Evolutionary conservation across 768 basidiomycete species (phyloP).

Genomic region (Sarcodon sp.): DNA sequence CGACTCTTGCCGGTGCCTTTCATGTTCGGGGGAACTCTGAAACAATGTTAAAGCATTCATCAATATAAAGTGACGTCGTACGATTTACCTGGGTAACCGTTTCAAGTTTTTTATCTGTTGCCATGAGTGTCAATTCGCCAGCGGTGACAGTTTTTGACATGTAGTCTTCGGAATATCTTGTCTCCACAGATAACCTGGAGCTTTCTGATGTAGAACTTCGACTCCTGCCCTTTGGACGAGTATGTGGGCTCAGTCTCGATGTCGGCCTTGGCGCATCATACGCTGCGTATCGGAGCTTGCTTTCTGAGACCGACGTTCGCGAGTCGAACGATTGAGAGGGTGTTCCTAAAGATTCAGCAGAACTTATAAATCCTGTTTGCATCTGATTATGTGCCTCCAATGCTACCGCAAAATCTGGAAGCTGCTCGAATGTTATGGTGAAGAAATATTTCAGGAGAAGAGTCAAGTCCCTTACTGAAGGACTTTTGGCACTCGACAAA

Average conservation of each 20-base stretch:
- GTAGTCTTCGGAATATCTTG: slow-evolving; percentile 11
- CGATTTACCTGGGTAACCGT: slow-evolving; percentile 12
- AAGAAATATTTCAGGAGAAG: slow-evolving; percentile 1
- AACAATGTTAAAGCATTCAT: slow-evolving; percentile 7
- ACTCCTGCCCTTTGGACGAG: slow-evolving; percentile 19
- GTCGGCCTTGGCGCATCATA: slow-evolving; percentile 50
- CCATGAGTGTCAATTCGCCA: slow-evolving; percentile 30
- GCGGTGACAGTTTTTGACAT: slow-evolving; percentile 21
- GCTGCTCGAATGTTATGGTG: slow-evolving; percentile 22
- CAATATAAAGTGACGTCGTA: neutral
- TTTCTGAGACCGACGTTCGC: slow-evolving; percentile 16
- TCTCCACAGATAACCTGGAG: slow-evolving; percentile 4
- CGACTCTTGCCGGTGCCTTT: slow-evolving; percentile 4
- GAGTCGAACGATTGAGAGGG: slow-evolving; percentile 7
- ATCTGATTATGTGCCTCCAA: slow-evolving; percentile 20
- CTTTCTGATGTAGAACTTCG: slow-evolving; percentile 18
- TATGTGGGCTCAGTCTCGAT: slow-evolving; percentile 21
- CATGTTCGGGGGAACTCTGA: slow-evolving; percentile 5
- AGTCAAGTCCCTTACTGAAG: slow-evolving; percentile 32
- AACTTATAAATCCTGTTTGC: neutral
- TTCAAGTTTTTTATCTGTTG: slow-evolving; percentile 20
- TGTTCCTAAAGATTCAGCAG: slow-evolving; percentile 7
- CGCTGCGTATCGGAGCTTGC: slow-evolving; percentile 54
- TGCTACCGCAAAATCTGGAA: slow-evolving; percentile 56
- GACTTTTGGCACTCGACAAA: slow-evolving; percentile 32